These are phyloP conservation scores for Gymnopilus junonius DNA, from an alignment of 768 basidiomycete species.

Conservation along the genomic window DNA sequence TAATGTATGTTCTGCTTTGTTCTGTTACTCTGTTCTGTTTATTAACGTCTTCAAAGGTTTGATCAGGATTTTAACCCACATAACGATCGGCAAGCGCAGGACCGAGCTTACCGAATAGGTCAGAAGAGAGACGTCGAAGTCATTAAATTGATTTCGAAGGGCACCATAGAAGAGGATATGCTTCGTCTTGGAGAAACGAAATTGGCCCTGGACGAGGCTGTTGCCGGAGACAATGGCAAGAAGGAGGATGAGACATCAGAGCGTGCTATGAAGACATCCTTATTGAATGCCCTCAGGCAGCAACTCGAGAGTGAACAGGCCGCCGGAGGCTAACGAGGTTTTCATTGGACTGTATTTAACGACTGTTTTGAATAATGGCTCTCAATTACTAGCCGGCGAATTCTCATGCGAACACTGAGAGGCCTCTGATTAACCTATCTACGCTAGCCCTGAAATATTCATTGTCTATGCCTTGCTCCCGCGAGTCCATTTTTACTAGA, in stretches of 20 bases:
- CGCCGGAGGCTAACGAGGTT: background rate
- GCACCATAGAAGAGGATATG: slow-evolving; percentile 98
- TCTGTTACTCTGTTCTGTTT: background rate
- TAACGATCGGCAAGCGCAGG: slow-evolving; percentile 97
- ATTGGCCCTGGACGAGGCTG: slow-evolving; percentile 90
- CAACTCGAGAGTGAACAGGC: slow-evolving; percentile 73
- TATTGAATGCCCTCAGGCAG: slow-evolving; percentile 83
- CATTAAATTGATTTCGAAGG: slow-evolving; percentile 88
- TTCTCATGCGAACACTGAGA: slow-evolving; percentile 45
- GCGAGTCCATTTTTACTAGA: slow-evolving; percentile 81
- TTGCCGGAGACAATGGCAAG: slow-evolving; percentile 77
- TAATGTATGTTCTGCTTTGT: slow-evolving; percentile 67
- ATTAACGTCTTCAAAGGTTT: slow-evolving; percentile 54
- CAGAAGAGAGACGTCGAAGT: slow-evolving; percentile 95
- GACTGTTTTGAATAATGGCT: background rate
- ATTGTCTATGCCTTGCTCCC: slow-evolving; percentile 87
- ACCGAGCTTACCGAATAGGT: slow-evolving; percentile 96
- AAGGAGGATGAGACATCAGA: slow-evolving; percentile 73
- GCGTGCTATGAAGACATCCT: slow-evolving; percentile 81
- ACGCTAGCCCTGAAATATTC: slow-evolving; percentile 85
- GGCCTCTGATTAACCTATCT: slow-evolving; percentile 74
- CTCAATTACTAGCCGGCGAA: background rate
- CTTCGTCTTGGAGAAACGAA: slow-evolving; percentile 87
- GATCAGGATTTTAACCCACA: slow-evolving; percentile 99
- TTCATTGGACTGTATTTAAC: background rate